Conservation (phyloP, 2,329 filamentous ascomycete species). For the Tolypocladium endophyticum region DNA sequence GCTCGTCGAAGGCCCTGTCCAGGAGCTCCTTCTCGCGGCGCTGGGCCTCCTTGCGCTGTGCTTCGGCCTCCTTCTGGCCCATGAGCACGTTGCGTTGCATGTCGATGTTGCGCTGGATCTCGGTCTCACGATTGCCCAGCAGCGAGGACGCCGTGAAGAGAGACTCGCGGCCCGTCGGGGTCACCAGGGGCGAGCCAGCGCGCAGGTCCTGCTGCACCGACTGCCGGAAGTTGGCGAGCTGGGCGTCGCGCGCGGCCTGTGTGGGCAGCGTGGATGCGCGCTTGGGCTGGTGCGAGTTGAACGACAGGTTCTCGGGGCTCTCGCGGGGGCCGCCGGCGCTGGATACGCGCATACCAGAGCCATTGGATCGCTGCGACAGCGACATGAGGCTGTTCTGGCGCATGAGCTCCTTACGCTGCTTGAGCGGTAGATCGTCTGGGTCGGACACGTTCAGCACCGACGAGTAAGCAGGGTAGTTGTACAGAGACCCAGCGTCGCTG, state of each 20-base stretch:
- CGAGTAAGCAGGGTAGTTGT: constrained; percentile 23
- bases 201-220: constrained; percentile 54
- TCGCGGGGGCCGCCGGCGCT: constrained; percentile 11
- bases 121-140: constrained; percentile 24
- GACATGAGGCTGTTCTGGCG: constrained; percentile 36
- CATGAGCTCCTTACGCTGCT: constrained; percentile 53
- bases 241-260: constrained; percentile 39
- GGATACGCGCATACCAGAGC: neutral
- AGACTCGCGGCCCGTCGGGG: constrained; percentile 24
- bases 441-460: constrained; percentile 24
- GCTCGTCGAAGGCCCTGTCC: constrained; percentile 57
- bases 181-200: constrained; percentile 23
- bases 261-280: constrained; percentile 33
- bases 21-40: constrained; percentile 45
- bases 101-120: constrained; percentile 39
- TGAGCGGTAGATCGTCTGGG: constrained; percentile 61
- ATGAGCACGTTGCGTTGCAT: constrained; percentile 45
- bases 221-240: constrained; percentile 57
- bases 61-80: constrained; percentile 52
- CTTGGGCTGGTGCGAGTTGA: constrained; percentile 46
- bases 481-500: constrained; percentile 31
- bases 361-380: constrained; percentile 7
- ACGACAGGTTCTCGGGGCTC: constrained; percentile 24
- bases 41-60: constrained; percentile 47
- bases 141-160: constrained; percentile 24